Evolutionary conservation across 2,329 filamentous ascomycete species (phyloP).

Genomic region (Nemania serpens): DNA sequence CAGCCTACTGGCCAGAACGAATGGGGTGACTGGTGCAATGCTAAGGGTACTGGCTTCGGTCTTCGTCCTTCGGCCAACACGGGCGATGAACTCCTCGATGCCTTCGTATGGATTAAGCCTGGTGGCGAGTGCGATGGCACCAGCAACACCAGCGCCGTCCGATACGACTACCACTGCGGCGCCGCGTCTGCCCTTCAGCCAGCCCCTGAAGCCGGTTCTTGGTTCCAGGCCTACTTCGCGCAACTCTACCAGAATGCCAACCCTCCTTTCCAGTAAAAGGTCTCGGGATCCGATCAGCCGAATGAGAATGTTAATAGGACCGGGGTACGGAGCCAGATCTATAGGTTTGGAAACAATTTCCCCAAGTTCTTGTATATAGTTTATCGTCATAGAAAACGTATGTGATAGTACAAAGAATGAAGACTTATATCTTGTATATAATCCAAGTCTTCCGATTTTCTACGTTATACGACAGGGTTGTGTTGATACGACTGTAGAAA

Average conservation of each 20-base stretch:
- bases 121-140: constrained; percentile 55
- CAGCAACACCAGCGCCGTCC: constrained; percentile 47
- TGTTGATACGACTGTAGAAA: no score
- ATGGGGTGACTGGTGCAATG: constrained; percentile 68
- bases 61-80: constrained; percentile 58
- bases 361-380: constrained; percentile 27
- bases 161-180: constrained; percentile 61
- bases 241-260: constrained; percentile 61
- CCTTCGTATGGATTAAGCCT: constrained; percentile 67
- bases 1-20: constrained; percentile 58
- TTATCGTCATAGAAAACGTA: neutral
- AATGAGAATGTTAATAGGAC: neutral
- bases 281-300: neutral
- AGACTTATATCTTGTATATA: neutral
- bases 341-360: neutral
- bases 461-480: no score
- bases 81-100: constrained; percentile 57
- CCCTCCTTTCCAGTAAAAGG: constrained; percentile 49
- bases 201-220: constrained; percentile 70
- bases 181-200: constrained; percentile 60
- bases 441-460: no score
- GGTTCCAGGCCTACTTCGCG: constrained; percentile 67
- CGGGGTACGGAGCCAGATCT: neutral
- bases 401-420: neutral
- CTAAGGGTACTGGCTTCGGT: constrained; percentile 61